These are phyloP conservation scores for Annulohypoxylon bovei DNA, from an alignment of 495 filamentous ascomycete genomes.

Conservation along the genomic window DNA sequence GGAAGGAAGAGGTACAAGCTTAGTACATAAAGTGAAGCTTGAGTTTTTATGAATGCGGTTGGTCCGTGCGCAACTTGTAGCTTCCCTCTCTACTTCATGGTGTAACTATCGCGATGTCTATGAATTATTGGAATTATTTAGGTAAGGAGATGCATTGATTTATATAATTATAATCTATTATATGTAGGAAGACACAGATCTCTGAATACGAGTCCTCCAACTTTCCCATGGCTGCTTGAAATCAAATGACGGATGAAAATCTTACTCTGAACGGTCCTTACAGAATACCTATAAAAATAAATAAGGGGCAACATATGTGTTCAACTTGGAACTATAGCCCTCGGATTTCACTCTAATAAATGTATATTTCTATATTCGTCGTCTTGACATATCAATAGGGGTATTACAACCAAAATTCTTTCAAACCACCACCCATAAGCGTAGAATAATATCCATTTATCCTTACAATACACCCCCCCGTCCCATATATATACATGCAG, in stretches of 20 bases:
- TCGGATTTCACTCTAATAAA: background rate
- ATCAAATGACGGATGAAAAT: too few relatives aligned
- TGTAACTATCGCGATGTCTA: background rate
- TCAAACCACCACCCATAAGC: slow-evolving; percentile 5
- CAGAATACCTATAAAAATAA: too few relatives aligned
- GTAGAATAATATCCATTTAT: background rate
- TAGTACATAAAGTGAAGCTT: background rate
- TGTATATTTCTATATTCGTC: slow-evolving; percentile 1
- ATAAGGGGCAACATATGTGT: background rate
- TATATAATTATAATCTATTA: too few relatives aligned
- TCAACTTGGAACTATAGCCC: background rate
- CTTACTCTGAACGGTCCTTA: too few relatives aligned
- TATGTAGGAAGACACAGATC: too few relatives aligned
- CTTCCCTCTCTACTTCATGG: background rate
- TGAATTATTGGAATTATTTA: background rate
- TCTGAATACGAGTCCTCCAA: too few relatives aligned
- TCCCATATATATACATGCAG: slow-evolving; percentile 11
- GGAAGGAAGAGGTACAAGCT: background rate
- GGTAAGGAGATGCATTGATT: too few relatives aligned
- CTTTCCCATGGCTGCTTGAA: too few relatives aligned
- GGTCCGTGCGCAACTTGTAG: background rate
- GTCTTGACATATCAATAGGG: slow-evolving; percentile 4
- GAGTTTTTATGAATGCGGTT: background rate
- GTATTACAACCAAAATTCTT: slow-evolving; percentile 14
- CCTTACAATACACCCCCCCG: background rate